Base-by-base conservation (phyloP, 495 filamentous ascomycete genomes). In the Entonaema liquescens region DNA sequence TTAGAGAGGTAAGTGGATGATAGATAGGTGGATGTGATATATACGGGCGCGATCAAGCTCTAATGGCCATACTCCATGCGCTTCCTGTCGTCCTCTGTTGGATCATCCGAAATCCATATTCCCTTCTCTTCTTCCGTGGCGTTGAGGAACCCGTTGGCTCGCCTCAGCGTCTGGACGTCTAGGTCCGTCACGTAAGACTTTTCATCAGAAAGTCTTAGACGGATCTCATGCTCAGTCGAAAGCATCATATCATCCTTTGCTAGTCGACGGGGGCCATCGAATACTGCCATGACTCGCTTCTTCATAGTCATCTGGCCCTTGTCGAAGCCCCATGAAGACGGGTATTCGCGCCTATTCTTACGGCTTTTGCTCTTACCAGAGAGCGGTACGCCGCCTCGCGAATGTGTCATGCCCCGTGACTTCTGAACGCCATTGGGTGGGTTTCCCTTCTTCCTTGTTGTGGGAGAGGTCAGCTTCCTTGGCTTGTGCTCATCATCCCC, bases 221-320 rank as follows among this genome's bases (percentile, higher is more conserved):
- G 93, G 57, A 98, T 93, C 80, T 99, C 96, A 72, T 94, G 95
- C 71, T 97, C 93, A 25, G 91, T 92, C 73, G 93, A 92, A 42
- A 99, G 90, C 93, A 97, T 95, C 95, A 98, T 97, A 83, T 98
- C 96, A 78, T 99, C 96, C 83, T 98, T 98, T 86, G 91, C 95
- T 65, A 99, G 85, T 7, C 94, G 88, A 59, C 94, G 87, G 12
- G 85, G 87, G 2, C 96, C 96, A 74, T 98, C 94, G 69, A 96
- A 99, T 17, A 97, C 93, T 70, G 92, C 92, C 64, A 98, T 82
- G 13, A 97, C 94, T 19, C 96, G 91, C 89, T 98, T 97, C 87
- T 95, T 98, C 83, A 94, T 96, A 76, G 92, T 95, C 91, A 98
- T 97, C 81, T 93, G 92, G 66, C 92, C 91, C 68, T 90, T 87